Base-by-base conservation (phyloP, 495 filamentous ascomycete genomes). In the Hypoxylon rickii region DNA sequence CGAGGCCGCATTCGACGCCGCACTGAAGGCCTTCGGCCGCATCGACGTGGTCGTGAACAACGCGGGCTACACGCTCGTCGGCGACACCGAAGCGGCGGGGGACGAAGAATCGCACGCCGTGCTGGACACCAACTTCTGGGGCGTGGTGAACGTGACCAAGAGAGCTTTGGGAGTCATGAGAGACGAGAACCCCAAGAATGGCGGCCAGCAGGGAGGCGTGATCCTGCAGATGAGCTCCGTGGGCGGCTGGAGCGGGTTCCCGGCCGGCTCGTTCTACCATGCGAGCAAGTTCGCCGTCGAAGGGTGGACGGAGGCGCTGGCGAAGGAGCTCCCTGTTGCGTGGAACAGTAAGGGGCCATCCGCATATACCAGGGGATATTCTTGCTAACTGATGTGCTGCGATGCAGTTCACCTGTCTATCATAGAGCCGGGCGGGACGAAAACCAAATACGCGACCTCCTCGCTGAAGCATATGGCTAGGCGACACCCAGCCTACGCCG, bases 1-100 rank as follows among this genome's bases (percentile, higher is more conserved):
- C 44, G 62, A 71, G 13, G 62, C 67, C 0, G 77, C 79, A 2
- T 51, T 84, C 13, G 20, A 57, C 3, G 50, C 61, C 0, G 61
- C 75, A 0, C 22, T 78, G 1, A 51, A 49, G 0, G 68, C 65
- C 24, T 81, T 81, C 56, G 61, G 64, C 19, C 76, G 73, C 29
- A 70, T 85, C 48, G 79, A 85, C 45, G 75, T 83, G 13, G 62
- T 82, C 15, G 76, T 83, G 54, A 83, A 84, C 69, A 85, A 83
- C 41, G 80, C 81, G 1, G 81, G 81, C 16, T 81, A 81, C 53
- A 58, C 68, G 3, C 67, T 79, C 3, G 37, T 51, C 8, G 80
- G 79, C 3, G 75, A 75, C 44, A 73, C 76, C 8, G 81, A 84
- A 59, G 66, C 65, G 54, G 62, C 0, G 73, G 77, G 11, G 56